Base-by-base conservation (phyloP, 345 rosid genomes). In the Salix purpurea region DNA sequence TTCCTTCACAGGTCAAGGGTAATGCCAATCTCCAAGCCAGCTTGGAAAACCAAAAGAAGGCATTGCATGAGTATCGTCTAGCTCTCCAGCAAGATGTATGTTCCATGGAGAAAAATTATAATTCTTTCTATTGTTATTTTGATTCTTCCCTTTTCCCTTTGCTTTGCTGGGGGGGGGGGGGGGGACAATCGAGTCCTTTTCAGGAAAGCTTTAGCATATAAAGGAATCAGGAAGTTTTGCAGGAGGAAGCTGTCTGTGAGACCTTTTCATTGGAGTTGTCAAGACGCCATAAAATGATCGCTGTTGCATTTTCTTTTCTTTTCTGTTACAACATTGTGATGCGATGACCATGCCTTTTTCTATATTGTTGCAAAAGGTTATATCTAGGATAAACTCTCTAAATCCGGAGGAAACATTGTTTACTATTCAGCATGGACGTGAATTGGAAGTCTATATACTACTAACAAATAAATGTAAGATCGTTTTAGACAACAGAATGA, bases 81-180 rank as follows among this genome's bases (percentile, higher is more conserved):
- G 89, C 90, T 77, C 91, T 96, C 70, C 90, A 90, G 83, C 86
- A 84, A 76, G 97, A 89, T 72, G 98, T 96, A 92, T 24, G 91
- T 81, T 84, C 44, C 61, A 34, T 26, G 37, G 68, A 48, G 26
- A 67, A 21, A 16, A 42, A 2, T 72, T 15, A 10, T 21, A 67
- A 5, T n/a, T 32, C 44, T 30, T 69, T 62, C 21, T 37, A 7
- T 62, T 77, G 65, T 67, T 69, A 37, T 26, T 42, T n/a, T 70
- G 26, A 30, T 76, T 65, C 68, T 50, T 23, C 13, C 14, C 36
- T 61, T 21, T 64, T 37, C 37, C 15, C 18, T 67, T 23, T 58
- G 61, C 2, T 30, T 30, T n/a, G n/a, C n/a, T n/a, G n/a, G n/a
- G n/a, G n/a, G n/a, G n/a, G 15, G 71, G 7, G 19, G 16, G 48